These are phyloP conservation scores for Kokia cookei DNA, from an alignment of 441 rosid species.

Conservation along the genomic window DNA sequence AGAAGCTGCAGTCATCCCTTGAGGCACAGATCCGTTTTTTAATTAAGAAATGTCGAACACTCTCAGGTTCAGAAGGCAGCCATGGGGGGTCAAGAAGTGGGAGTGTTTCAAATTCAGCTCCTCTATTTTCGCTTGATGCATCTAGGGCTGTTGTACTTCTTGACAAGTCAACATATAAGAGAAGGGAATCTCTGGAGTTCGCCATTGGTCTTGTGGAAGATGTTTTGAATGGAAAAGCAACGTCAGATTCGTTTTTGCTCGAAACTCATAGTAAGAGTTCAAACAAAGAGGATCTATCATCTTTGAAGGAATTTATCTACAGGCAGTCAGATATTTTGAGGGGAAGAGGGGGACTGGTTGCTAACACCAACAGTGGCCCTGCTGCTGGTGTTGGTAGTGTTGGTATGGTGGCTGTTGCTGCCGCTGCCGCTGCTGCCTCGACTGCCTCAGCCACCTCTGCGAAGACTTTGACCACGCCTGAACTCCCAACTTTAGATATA, in stretches of 20 bases:
- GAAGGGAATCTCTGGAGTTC: constrained; percentile 64
- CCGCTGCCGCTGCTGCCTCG: constrained; percentile 89
- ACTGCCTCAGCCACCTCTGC: constrained; percentile 71
- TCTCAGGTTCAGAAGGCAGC: constrained; percentile 53
- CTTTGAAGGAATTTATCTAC: constrained; percentile 66
- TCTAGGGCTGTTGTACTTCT: constrained; percentile 68
- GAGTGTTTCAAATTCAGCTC: constrained; percentile 46
- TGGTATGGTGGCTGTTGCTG: constrained; percentile 85
- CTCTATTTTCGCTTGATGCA: constrained; percentile 74
- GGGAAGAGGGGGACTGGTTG: constrained; percentile 65
- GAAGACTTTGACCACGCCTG: constrained; percentile 44
- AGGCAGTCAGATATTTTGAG: constrained; percentile 72
- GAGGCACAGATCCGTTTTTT: constrained; percentile 78
- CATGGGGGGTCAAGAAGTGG: constrained; percentile 60
- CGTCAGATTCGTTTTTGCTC: constrained; percentile 68
- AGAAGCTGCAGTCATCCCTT: constrained; percentile 73
- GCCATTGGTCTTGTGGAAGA: constrained; percentile 65
- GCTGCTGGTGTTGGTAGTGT: constrained; percentile 66
- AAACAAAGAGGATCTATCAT: constrained; percentile 55
- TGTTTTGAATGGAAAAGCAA: constrained; percentile 68
- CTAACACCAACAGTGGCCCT: constrained; percentile 41
- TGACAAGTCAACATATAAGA: constrained; percentile 40
- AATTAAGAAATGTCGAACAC: constrained; percentile 69
- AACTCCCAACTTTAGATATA: constrained; percentile 59
- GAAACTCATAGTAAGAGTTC: constrained; percentile 54